A percentile compares a stretch with the other conserved stretches of the same genome.
These are phyloP conservation scores for Neospermospora avenae DNA, from an alignment of 2,329 filamentous ascomycete species.

Conservation along the genomic window DNA sequence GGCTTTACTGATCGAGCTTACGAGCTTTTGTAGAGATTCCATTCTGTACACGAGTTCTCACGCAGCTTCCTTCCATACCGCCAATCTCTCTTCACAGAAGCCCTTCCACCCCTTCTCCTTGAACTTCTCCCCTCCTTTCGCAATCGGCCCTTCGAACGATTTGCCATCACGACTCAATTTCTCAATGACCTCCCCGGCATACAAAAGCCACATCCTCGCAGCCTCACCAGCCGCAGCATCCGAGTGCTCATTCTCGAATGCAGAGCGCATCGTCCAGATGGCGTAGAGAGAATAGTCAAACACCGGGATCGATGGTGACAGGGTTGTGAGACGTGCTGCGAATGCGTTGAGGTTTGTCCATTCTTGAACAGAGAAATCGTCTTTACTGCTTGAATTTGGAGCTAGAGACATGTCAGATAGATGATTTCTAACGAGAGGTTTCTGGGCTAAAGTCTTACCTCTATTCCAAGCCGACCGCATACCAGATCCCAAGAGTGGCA, in stretches of 20 bases:
- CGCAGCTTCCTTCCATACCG: background rate
- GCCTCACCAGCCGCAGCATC: background rate
- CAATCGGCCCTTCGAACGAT: background rate
- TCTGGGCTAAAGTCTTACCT: background rate
- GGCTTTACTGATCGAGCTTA: too few relatives aligned
- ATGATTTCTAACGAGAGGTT: background rate
- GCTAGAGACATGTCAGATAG: background rate
- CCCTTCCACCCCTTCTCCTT: background rate
- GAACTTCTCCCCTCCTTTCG: background rate
- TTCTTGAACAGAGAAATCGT: background rate
- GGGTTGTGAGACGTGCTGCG: background rate
- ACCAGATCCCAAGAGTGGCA: background rate
- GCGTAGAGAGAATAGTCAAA: constrained; percentile 4
- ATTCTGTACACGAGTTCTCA: too few relatives aligned
- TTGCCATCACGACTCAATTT: background rate
- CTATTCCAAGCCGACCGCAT: constrained; percentile 2
- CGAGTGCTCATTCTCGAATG: background rate
- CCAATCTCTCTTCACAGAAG: background rate
- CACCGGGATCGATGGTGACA: background rate
- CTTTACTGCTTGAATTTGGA: background rate
- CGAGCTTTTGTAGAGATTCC: too few relatives aligned
- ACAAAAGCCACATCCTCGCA: constrained; percentile 2
- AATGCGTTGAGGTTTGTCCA: constrained; percentile 1
- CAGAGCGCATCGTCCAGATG: constrained; percentile 5
- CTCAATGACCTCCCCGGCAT: background rate